Base-by-base conservation (phyloP, 306 rosid genomes). In the Fragaria ananassa region DNA sequence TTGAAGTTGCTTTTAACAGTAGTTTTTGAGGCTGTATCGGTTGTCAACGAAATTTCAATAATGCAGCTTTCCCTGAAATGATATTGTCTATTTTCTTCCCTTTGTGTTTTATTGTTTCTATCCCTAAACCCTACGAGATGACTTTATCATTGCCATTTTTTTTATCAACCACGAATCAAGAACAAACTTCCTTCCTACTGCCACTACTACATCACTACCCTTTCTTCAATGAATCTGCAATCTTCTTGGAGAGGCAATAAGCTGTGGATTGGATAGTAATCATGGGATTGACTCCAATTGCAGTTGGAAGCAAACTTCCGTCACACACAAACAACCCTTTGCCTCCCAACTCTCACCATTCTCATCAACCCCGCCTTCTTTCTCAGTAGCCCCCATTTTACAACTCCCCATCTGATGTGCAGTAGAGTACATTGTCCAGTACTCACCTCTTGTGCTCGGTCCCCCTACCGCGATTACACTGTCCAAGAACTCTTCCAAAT, bases 281-380 rank as follows among this genome's bases (percentile, higher is more conserved):
- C 99, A 95, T 95, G n/a, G 99, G 99, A 68, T 95, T 95, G 54
- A 92, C 93, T 25, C 99, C 99, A 86, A 89, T 15, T 27, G 97
- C 99, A 64, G 77, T 84, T 1, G 97, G 99, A 10, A 95, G 85
- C 82, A 95, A 82, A 46, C 99, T 95, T 44, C 88, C 97, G 80
- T 95, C 99, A 77, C 99, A 95, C 4, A 87, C 96, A 82, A 75
- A 92, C 80, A 95, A 81, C 1, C 95, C 79, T 86, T 75, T 68
- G 97, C 99, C 83, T 95, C 99, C 97, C 96, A 95, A 42, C 97
- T 85, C 66, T 90, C 93, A 51, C 97, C 99, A 64, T 86, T 90
- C 74, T 82, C 91, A 82, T 95, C 92, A 51, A 95, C 81, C 35
- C 89, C 99, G 39, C 97, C 97, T 47, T 84, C 90, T 72, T 83